Conservation (phyloP, 179 eudicot species). For the Beta macrorhiza region DNA sequence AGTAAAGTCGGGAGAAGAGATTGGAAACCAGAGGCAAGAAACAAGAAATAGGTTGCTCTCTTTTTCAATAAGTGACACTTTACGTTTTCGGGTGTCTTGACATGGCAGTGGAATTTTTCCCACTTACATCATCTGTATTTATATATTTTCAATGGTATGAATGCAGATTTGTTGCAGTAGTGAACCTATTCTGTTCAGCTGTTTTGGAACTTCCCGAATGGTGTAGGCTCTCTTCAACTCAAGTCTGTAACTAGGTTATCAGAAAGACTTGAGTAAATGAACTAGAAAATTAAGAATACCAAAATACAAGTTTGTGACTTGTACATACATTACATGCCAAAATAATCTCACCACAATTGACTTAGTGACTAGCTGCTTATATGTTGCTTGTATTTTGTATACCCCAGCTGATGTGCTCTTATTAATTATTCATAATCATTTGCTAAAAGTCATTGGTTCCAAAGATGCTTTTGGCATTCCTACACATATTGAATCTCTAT, state of each 20-base stretch:
- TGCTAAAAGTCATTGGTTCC: not conserved
- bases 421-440: not conserved
- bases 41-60: too few relatives aligned
- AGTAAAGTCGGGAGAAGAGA: too few relatives aligned
- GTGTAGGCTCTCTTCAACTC: not conserved
- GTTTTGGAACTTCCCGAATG: not conserved
- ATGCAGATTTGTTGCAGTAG: constrained; percentile 12
- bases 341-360: not conserved
- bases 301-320: not conserved
- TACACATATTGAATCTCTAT: not conserved
- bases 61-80: too few relatives aligned
- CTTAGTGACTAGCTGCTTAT: not conserved
- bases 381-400: constrained; percentile 11
- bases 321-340: not conserved
- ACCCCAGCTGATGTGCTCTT: not conserved
- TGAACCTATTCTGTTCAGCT: not conserved
- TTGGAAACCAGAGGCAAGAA: too few relatives aligned
- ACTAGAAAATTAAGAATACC: not conserved
- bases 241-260: not conserved
- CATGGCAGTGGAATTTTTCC: too few relatives aligned
- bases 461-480: not conserved
- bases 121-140: too few relatives aligned
- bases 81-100: too few relatives aligned
- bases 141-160: not conserved
- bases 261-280: not conserved